Evolutionary conservation across 345 rosid genomes (phyloP), one percentile per base, ranked within the genome.

Genomic region (Hibiscus syriacus): DNA sequence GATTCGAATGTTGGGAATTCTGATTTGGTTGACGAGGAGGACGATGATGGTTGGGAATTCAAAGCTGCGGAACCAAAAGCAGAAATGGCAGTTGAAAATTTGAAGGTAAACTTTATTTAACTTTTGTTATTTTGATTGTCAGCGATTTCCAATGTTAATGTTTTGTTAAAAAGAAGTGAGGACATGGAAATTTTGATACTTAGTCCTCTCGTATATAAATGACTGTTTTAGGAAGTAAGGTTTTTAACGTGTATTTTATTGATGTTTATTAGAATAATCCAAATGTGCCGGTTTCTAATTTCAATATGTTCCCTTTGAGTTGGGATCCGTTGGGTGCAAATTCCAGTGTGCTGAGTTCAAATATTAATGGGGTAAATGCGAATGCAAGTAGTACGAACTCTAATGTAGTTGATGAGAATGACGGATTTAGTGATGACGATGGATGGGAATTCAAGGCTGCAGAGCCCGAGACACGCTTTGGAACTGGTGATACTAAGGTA

Each of bases 391-490:
- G 13, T 52, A 50, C 76, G 61, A 72, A 69, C 60, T 17, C 22
- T 38, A 71, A 62, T 48, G 20, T 57, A n/a, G 68, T 55, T 66
- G 25, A 45, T 12, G 55, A 63, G 39, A 34, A 36, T 73, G 55
- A 60, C 12, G 77, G 58, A 26, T 65, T 49, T 55, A 38, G 11
- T 55, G 48, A 16, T 13, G 49, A 45, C 16, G 50, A 45, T 45
- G 82, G 72, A 38, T 85, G 88, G 90, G 87, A 75, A 16, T 78
- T 82, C 68, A 82, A 74, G 68, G 70, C 73, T 25, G 83, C 84
- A 1, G 77, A 72, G 55, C 66, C 79, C 25, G 63, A 66, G 20
- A 32, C 55, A 8, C 45, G 2, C 58, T 6, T 36, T 0, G 56
- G 57, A 56, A 54, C 49, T 3, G 49, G 61, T 38, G 43, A 12